phyloP scores from a whole-genome alignment of 805 yeast species.

The Nakazawaea laoshanensis region DNA sequence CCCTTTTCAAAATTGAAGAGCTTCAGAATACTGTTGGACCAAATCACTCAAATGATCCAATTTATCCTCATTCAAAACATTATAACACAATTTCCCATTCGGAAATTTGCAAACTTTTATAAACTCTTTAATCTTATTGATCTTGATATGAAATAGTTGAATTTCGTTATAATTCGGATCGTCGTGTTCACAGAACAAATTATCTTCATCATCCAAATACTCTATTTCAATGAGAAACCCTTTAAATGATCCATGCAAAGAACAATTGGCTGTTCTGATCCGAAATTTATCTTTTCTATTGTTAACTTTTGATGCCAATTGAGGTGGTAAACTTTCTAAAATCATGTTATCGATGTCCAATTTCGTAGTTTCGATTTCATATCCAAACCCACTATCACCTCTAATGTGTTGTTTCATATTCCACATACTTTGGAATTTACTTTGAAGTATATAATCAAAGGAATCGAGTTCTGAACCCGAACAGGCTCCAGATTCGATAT shows the following conservation, averaged over 20 bases:
- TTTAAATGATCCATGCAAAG: conserved; percentile 65
- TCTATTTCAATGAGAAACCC: conserved; percentile 62
- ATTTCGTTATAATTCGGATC: conserved; percentile 18
- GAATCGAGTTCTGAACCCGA: conserved; percentile 49
- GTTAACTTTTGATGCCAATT: conserved; percentile 10
- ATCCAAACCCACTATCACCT: conserved; percentile 70
- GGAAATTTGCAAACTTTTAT: conserved; percentile 25
- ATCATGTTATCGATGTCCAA: conserved; percentile 12
- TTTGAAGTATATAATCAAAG: conserved; percentile 44
- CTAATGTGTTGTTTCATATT: conserved; percentile 54
- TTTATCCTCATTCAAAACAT: conserved; percentile 27
- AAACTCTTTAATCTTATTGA: conserved; percentile 23
- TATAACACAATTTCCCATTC: conserved; percentile 25
- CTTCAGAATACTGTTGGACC: conserved; percentile 31
- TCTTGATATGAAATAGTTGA: conserved; percentile 20
- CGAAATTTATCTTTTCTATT: conserved; percentile 33
- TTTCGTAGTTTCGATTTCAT: conserved; percentile 34
- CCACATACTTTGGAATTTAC: conserved; percentile 67
- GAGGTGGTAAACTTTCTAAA: conserved; percentile 5
- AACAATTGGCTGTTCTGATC: conserved; percentile 61
- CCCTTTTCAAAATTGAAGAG: conserved; percentile 22
- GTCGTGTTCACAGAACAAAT: conserved; percentile 9
- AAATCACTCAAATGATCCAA: conserved; percentile 27
- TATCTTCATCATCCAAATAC: conserved; percentile 20
- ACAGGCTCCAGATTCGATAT: conserved; percentile 31